A percentile compares a stretch with the other conserved stretches of the same genome.
Evolutionary conservation across 2,329 filamentous ascomycete genomes (phyloP).

Genomic region (Aspergillus aculeatinus): DNA sequence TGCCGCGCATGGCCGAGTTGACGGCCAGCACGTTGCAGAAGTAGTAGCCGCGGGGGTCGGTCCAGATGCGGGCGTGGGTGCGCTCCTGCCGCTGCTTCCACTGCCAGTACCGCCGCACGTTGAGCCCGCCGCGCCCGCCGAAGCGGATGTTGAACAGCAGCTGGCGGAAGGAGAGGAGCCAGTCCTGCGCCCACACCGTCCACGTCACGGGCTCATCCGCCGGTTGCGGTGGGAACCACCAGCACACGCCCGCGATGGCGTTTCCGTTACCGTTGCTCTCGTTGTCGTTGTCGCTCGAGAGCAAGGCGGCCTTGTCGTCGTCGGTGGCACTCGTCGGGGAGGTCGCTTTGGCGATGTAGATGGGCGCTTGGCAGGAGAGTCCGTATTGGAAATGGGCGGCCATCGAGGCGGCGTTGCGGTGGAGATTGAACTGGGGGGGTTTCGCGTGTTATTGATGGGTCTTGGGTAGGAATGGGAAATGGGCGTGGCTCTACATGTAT

Average conservation of each 20-base stretch:
- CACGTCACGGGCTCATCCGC: constrained; percentile 54
- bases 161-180: constrained; percentile 66
- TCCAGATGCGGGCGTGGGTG: constrained; percentile 64
- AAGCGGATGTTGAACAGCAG: constrained; percentile 66
- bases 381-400: constrained; percentile 63
- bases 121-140: constrained; percentile 64
- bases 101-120: constrained; percentile 66
- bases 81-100: constrained; percentile 67
- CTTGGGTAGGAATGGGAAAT: neutral
- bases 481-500: constrained; percentile 4
- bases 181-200: constrained; percentile 62
- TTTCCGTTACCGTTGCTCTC: constrained; percentile 19
- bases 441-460: neutral
- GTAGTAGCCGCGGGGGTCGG: constrained; percentile 66
- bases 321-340: constrained; percentile 54
- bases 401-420: constrained; percentile 63
- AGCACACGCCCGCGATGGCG: constrained; percentile 65
- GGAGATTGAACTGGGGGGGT: constrained; percentile 53
- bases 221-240: constrained; percentile 65
- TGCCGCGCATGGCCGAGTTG: constrained; percentile 62
- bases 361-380: constrained; percentile 60
- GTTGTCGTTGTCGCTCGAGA: neutral
- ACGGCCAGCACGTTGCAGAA: constrained; percentile 76
- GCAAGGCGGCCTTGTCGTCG: constrained; percentile 18
- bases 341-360: constrained; percentile 65